A percentile compares a stretch with the other conserved stretches of the same genome.
phyloP scores from a whole-genome alignment of 2,329 filamentous ascomycete genomes.

The Microthyrium microscopicum region DNA sequence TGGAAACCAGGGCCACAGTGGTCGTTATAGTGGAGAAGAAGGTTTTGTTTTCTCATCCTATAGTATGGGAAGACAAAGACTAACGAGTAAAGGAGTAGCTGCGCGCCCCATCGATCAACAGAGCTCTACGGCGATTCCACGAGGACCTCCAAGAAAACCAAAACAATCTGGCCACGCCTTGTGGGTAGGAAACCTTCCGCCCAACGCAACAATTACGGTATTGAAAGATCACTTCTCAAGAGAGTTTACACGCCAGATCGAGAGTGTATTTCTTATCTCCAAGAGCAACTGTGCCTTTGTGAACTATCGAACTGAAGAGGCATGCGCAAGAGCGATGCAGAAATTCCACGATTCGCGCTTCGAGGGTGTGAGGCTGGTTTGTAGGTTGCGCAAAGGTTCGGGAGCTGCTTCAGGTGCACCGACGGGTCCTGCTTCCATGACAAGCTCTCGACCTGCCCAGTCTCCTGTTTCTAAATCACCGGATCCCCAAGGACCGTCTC shows the following conservation, averaged over 20 bases:
- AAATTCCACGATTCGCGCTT: slow-evolving; percentile 86
- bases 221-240: slow-evolving; percentile 84
- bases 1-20: no score
- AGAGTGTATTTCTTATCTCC: slow-evolving; percentile 84
- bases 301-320: slow-evolving; percentile 71
- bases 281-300: slow-evolving; percentile 97
- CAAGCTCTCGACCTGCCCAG: no score
- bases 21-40: no score
- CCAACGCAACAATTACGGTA: slow-evolving; percentile 62
- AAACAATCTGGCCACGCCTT: slow-evolving; percentile 69
- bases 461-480: no score
- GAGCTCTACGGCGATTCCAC: no score
- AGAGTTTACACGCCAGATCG: slow-evolving; percentile 56
- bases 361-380: slow-evolving; percentile 70
- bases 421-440: slow-evolving; percentile 36
- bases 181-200: slow-evolving; percentile 89
- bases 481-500: no score
- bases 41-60: no score
- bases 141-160: slow-evolving; percentile 50
- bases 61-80: no score
- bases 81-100: no score
- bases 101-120: no score
- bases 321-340: slow-evolving; percentile 60
- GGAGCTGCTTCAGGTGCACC: slow-evolving; percentile 29
- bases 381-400: slow-evolving; percentile 56